These are phyloP conservation scores for Exophiala sideris DNA, from an alignment of 2,329 filamentous ascomycete genomes.

Conservation along the genomic window DNA sequence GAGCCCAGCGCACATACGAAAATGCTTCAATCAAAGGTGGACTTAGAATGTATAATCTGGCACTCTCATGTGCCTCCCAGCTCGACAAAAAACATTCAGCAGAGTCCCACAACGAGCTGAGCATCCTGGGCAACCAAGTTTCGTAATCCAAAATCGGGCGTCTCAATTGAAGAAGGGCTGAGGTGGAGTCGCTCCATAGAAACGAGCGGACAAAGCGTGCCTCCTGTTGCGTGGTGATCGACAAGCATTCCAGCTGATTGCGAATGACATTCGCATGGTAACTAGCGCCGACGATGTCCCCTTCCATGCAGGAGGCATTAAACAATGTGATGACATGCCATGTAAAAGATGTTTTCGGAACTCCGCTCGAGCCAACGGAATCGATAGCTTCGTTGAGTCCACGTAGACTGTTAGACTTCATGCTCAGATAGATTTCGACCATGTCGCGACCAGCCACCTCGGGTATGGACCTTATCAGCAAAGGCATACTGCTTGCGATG, in stretches of 20 bases:
- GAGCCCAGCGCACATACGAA: background rate
- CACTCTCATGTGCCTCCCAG: too few relatives aligned
- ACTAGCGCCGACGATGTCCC: background rate
- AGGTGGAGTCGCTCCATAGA: background rate
- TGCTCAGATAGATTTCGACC: background rate
- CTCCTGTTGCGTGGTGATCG: background rate
- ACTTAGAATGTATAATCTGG: background rate
- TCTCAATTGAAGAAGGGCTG: conserved; percentile 4
- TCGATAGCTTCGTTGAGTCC: background rate
- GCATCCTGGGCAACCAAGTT: conserved; percentile 3
- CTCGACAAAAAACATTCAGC: background rate
- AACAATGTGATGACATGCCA: conserved; percentile 7
- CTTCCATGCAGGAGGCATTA: background rate
- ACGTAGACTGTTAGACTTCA: background rate
- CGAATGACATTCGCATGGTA: background rate
- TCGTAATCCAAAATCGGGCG: conserved; percentile 2
- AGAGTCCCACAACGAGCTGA: background rate
- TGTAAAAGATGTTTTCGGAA: background rate
- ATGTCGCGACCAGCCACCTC: background rate
- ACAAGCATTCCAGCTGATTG: background rate
- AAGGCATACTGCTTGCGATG: conserved; percentile 1
- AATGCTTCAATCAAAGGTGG: background rate
- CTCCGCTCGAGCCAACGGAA: background rate
- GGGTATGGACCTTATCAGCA: background rate
- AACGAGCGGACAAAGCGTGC: background rate